A percentile compares a stretch with the other conserved stretches of the same genome.
Evolutionary conservation across 257 asterid species (phyloP).

Genomic region (Avicennia marina): DNA sequence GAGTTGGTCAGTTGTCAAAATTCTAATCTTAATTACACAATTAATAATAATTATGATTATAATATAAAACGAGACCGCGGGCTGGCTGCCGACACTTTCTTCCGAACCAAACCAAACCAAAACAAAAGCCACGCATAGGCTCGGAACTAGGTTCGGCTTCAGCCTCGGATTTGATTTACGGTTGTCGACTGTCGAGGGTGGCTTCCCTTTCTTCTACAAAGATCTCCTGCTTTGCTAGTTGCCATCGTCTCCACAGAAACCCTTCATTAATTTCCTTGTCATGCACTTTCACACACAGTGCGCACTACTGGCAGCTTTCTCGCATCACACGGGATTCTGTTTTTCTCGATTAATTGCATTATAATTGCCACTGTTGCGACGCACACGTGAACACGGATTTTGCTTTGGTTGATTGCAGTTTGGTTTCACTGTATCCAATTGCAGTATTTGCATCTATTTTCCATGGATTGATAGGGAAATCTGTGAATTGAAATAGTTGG

Average conservation of each 20-base stretch:
- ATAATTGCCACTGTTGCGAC: no score
- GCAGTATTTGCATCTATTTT: not conserved
- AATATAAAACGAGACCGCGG: constrained; percentile 22
- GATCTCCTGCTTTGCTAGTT: constrained; percentile 6
- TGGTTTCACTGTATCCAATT: not conserved
- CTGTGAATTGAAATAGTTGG: no score
- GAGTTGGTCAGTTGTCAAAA: constrained; percentile 24
- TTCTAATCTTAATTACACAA: not conserved
- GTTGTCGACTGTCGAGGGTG: constrained; percentile 36
- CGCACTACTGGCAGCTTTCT: not conserved
- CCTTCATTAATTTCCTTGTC: not conserved
- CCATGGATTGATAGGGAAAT: no score
- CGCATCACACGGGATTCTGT: not conserved
- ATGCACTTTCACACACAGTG: constrained; percentile 26
- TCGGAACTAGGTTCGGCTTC: constrained; percentile 26
- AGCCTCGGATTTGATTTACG: constrained; percentile 18
- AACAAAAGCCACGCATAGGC: constrained; percentile 2
- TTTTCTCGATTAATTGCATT: no score
- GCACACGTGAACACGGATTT: no score
- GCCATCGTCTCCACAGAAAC: constrained; percentile 23
- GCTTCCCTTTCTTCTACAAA: constrained; percentile 13
- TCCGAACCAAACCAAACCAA: constrained; percentile 20
- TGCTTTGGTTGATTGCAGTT: not conserved
- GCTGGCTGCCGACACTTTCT: constrained; percentile 77
- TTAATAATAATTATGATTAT: not conserved